A percentile compares a stretch with the other conserved stretches of the same genome.
These are phyloP conservation scores for Rhodosporidiobolus odoratus DNA, from an alignment of 768 basidiomycete genomes.

Conservation along the genomic window DNA sequence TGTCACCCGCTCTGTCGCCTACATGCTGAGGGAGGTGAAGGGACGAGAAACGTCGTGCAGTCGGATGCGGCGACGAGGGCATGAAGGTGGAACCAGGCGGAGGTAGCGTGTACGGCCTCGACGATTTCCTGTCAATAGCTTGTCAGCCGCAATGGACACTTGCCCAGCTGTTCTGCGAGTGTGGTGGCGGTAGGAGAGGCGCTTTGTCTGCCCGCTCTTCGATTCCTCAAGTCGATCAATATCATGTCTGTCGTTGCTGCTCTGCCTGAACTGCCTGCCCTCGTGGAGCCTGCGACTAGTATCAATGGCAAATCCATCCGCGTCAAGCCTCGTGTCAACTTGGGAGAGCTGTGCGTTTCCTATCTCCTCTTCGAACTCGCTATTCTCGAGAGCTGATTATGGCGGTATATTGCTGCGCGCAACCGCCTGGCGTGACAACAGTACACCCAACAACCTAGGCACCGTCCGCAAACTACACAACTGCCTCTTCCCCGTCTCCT, in stretches of 20 bases:
- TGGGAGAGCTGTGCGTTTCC: conserved; percentile 34
- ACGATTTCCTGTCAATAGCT: too few relatives aligned
- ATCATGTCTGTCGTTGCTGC: conserved; percentile 17
- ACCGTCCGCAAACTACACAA: conserved; percentile 58
- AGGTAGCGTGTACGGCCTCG: too few relatives aligned
- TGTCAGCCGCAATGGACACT: too few relatives aligned
- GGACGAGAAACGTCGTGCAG: too few relatives aligned
- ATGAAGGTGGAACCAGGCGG: too few relatives aligned
- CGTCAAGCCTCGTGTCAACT: conserved; percentile 36
- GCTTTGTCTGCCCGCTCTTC: background rate
- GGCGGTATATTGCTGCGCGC: conserved; percentile 50
- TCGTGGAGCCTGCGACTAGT: conserved; percentile 16
- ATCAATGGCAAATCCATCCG: conserved; percentile 35
- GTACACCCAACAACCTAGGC: conserved; percentile 68
- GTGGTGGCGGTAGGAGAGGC: background rate
- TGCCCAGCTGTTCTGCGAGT: too few relatives aligned
- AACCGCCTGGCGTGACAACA: conserved; percentile 53
- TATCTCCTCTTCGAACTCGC: background rate
- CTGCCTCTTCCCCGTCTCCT: conserved; percentile 80
- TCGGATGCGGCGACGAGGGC: too few relatives aligned
- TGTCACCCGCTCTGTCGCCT: too few relatives aligned
- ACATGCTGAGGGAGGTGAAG: too few relatives aligned
- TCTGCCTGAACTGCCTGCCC: conserved; percentile 19
- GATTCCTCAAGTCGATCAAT: background rate
- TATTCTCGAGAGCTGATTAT: background rate